phyloP scores from a whole-genome alignment of 2,329 filamentous ascomycete genomes.

The Monosporascus ibericus region DNA sequence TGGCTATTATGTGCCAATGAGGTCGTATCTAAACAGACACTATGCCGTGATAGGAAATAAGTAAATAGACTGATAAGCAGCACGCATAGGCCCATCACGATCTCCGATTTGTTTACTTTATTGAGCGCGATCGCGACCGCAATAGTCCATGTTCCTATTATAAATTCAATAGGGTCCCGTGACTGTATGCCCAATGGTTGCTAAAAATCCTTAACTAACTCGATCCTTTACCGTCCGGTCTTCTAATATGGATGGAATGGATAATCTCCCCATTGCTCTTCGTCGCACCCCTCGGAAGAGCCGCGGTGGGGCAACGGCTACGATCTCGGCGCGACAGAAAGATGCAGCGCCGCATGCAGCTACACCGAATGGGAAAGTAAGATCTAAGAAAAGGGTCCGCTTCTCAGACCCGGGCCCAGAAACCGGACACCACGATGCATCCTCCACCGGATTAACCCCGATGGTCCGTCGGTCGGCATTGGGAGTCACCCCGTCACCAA shows the following conservation, averaged over 20 bases:
- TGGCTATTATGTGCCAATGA: no score
- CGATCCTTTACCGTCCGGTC: neutral
- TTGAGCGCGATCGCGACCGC: no score
- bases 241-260: slow-evolving; percentile 28
- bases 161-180: no score
- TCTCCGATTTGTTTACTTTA: no score
- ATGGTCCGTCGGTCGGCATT: slow-evolving; percentile 49
- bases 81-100: no score
- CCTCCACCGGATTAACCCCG: slow-evolving; percentile 49
- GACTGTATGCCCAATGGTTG: no score
- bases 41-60: no score
- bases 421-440: slow-evolving; percentile 15
- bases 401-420: slow-evolving; percentile 52
- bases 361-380: slow-evolving; percentile 23
- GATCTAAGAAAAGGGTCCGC: slow-evolving; percentile 44
- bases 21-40: no score
- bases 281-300: slow-evolving; percentile 46
- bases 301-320: slow-evolving; percentile 9
- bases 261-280: slow-evolving; percentile 48
- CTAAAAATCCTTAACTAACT: no score
- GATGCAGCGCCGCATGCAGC: slow-evolving; percentile 11
- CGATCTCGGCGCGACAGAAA: slow-evolving; percentile 9
- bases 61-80: no score
- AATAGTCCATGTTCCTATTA: no score
- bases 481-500: slow-evolving; percentile 20